Base-by-base conservation (phyloP, 345 rosid species). In the Sisymbrium altissimum region DNA sequence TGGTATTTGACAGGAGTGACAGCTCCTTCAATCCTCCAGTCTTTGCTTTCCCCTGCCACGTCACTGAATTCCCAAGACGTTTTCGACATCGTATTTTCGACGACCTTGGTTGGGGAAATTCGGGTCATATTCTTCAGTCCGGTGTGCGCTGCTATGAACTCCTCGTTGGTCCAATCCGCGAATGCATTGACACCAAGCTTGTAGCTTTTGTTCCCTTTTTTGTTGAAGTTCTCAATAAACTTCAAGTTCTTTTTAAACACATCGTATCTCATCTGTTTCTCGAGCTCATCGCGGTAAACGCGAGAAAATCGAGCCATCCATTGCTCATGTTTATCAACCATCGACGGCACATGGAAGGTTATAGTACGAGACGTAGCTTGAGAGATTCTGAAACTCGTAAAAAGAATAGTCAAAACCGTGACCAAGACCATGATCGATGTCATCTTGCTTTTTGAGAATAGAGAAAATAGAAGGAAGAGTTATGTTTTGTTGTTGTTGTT, bases 121-220 rank as follows among this genome's bases (percentile, higher is more conserved):
- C 36, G 10, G 15, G 53, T 54, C 57, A 49, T 56, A 8, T 36
- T 15, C 62, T 74, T 80, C 41, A 69, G 77, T 30, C 84, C 66
- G 10, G 82, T 83, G 27, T 75, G 67, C 13, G 50, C 44, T 9
- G 82, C 68, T 30, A 72, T 67, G 53, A 85, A 85, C 75, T 85
- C 86, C 41, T 83, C 84, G 3, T 76, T 64, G 49, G 83, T 83
- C 43, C 83, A 68, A 74, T 85, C 89, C 2, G 87, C 67, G 53
- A 85, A 83, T 41, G 55, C 69, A 54, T 85, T 85, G 33, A 73
- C 62, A 30, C 78, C 71, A 14, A 85, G 72, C 67, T 73, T 83
- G 66, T 69, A 85, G 29, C 68, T 73, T 52, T 45, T 76, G 62
- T 50, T 68, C 17, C 32, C 69, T 1, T 46, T 78, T 27, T 38